Base-by-base conservation (phyloP, 257 asterid genomes). In the Verbascum thapsus region DNA sequence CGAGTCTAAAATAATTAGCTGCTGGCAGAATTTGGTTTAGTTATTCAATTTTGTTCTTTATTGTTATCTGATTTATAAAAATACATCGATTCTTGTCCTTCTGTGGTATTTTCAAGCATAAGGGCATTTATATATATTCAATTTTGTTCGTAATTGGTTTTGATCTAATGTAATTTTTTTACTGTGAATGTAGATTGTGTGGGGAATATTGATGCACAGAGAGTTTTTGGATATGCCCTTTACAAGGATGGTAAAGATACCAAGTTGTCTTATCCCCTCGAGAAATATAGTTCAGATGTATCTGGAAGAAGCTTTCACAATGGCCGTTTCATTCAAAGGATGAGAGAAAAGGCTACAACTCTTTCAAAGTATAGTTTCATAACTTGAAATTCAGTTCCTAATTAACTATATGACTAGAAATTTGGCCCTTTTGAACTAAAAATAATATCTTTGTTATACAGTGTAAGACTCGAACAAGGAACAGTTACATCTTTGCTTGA, bases 221-320 rank as follows among this genome's bases (percentile, higher is more conserved):
- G 60, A 70, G 81, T 87, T 10, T 81, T 67, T 11, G 97, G 97
- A 8, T 81, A 85, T 56, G 90, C 91, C 57, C 88, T 90, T 55
- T 85, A 74, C 77, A 87, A 81, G 75, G 95, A 81, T 49, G 97
- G 97, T 26, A 85, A 72, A 61, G 57, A 67, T 37, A 43, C 87
- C 3, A 77, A 56, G 75, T 57, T 85, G 47, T 67, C 96, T 61
- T 87, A 90, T 79, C 97, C 96, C 39, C 55, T 87, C 56, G 95
- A 90, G 76, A 72, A 85, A 10, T 87, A 76, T 53, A 74, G 74
- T 16, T 59, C 95, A 0, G 87, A 87, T 69, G 79, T 87, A 37
- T 73, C 96, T 0, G 97, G 96, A 26, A 82, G 94, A 65, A 74
- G 91, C 79, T 90, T 90, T 67, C 95, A 87, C 68, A 83, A 90